Evolutionary conservation across 2,329 filamentous ascomycete species (phyloP), one percentile per base, ranked within the genome.

Genomic region (Blastomyces silverae): DNA sequence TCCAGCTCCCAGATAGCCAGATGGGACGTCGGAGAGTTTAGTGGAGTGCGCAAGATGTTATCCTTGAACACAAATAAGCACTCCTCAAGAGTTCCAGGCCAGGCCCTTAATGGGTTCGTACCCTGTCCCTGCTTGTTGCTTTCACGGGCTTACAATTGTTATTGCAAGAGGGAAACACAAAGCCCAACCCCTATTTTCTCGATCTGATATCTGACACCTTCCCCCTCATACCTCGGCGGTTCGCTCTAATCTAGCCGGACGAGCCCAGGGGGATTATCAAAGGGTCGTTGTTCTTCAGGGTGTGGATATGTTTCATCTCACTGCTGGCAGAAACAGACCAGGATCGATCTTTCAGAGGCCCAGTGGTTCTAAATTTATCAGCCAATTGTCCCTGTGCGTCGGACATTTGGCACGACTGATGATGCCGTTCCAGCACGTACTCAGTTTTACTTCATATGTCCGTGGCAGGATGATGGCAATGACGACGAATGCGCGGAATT

Each of bases 21-120:
- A 44, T 20, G 44, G 50, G 50, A 31, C 20, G 50, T 31, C 50
- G 50, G 50, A 53, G 50, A 53, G 31, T 53, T 53, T 53, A 31
- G 15, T 5, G 22, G 22, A 53, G 50, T 13, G 25, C 50, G 10
- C 25, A 31, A 53, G 50, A 17, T 53, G 5, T 17, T 17, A 53
- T 17, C 50, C 50, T 53, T 28, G 50, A 53, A 53, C 10, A 25
- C 8, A 50, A 50, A 50, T 50, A 25, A 50, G 13, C 10, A 13
- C 48, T 1, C 11, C 48, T 1, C 11, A 11, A 25, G 10, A 11
- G n/a, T 15, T 10, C 48, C 10, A 25, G 48, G 10, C 48, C 22
- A 39, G 37, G 10, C 37, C 37, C 2, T 39, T 39, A 39, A 42
- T 60, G 58, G 22, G 63, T 58, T 37, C 17, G 42, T 20, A 46